Evolutionary conservation across 2,329 filamentous ascomycete species (phyloP), one percentile per base, ranked within the genome.

Genomic region (Botryotinia convoluta): DNA sequence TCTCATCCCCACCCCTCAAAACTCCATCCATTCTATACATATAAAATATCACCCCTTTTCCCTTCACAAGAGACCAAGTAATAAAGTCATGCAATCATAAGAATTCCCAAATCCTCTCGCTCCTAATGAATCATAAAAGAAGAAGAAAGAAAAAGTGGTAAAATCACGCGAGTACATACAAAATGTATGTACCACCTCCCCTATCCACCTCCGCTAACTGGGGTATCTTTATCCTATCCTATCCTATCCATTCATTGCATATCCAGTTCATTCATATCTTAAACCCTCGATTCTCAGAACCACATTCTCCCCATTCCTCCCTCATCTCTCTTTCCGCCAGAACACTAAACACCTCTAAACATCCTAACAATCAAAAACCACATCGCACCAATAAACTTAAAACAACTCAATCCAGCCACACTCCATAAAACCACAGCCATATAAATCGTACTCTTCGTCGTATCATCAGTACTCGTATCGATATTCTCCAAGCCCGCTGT

Each of bases 401-500:
- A 82, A 1, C 77, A 77, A 48, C 76, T 78, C 14, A 82, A 76
- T 39, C 79, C 81, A 22, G 81, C 81, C 26, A 82, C 81, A 69
- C 78, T 80, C 80, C 80, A 82, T n/a, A 82, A 72, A 16, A 82
- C 80, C 12, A 82, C 79, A 5, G 78, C 77, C 69, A 82, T 75
- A 62, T 82, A 82, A 48, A 81, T 80, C 16, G 78, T 78, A 54
- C 76, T 78, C 74, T 79, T 81, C 42, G 73, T 74, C 12, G 74
- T 75, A 60, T 76, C 98, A 93, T 94, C 68, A 6, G 69, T 73
- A 14, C 67, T 84, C 79, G 98, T 97, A 81, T 95, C 93, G 69
- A 95, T 87, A 74, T 87, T 87, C 77, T 97, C 91, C 75, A 98
- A 83, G 3, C 96, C 95, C 37, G 92, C 95, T 1, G 93, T 91